Evolutionary conservation across 2,329 filamentous ascomycete species (phyloP).

Genomic region (Fusarium coffeatum): DNA sequence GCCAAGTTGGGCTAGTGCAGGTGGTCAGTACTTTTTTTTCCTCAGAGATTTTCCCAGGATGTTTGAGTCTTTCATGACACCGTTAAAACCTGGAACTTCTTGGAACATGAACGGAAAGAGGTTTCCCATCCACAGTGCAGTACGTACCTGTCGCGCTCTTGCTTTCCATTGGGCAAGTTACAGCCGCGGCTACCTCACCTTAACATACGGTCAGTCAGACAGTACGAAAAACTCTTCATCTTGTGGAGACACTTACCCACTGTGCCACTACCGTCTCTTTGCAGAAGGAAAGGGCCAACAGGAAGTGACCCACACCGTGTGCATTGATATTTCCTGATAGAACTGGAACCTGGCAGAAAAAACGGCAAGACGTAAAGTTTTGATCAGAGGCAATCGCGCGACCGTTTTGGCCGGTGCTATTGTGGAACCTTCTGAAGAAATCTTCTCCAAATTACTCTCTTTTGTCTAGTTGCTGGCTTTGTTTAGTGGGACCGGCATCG

Average conservation of each 20-base stretch:
- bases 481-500: conserved; percentile 37
- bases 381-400: conserved; percentile 3
- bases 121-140: neutral
- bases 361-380: conserved; percentile 35
- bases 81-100: conserved; percentile 23
- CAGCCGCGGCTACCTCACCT: conserved; percentile 28
- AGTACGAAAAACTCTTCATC: conserved; percentile 35
- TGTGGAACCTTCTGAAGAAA: conserved; percentile 26
- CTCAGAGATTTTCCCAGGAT: conserved; percentile 42
- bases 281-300: conserved; percentile 15
- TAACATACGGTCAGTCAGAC: conserved; percentile 34
- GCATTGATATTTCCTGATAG: conserved; percentile 13
- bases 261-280: conserved; percentile 23
- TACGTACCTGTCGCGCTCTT: conserved; percentile 11
- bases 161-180: conserved; percentile 4
- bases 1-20: conserved; percentile 21
- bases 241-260: conserved; percentile 19
- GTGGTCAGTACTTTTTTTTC: conserved; percentile 14
- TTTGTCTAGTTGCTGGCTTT: conserved; percentile 26
- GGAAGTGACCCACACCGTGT: conserved; percentile 19
- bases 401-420: conserved; percentile 31
- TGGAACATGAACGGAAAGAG: conserved; percentile 26
- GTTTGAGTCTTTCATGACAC: conserved; percentile 15
- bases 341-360: neutral
- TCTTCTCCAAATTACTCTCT: conserved; percentile 11